phyloP scores from a whole-genome alignment of 257 asterid genomes.

The Capsicum rhomboideum region DNA sequence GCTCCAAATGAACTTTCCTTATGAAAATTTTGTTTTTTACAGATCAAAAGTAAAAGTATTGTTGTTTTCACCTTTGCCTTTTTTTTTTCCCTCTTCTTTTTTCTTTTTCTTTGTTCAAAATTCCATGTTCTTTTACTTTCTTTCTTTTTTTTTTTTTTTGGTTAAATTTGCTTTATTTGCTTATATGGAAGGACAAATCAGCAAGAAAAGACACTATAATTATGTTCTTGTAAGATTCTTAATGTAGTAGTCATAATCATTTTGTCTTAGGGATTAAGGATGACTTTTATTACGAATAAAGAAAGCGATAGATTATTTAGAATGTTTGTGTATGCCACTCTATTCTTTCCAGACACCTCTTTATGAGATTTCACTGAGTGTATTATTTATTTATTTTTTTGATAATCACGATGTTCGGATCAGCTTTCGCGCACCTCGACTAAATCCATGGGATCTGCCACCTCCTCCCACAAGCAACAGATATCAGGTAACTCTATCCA shows the following conservation, averaged over 20 bases:
- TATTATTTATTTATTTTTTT: too few species aligned
- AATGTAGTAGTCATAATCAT: not conserved
- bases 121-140: not conserved
- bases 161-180: not conserved
- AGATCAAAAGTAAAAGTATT: conserved; percentile 33
- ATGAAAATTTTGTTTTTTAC: not conserved
- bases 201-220: not conserved
- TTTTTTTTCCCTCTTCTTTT: conserved; percentile 3
- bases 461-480: too few species aligned
- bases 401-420: too few species aligned
- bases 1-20: not conserved
- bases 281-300: not conserved
- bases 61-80: conserved; percentile 27
- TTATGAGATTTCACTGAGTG: too few species aligned
- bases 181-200: not conserved
- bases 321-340: too few species aligned
- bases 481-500: too few species aligned
- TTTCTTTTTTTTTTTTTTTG: too few species aligned
- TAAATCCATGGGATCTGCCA: too few species aligned
- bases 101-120: not conserved
- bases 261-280: not conserved
- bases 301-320: not conserved
- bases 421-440: too few species aligned
- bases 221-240: not conserved
- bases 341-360: too few species aligned